A percentile compares a stretch with the other conserved stretches of the same genome.
Evolutionary conservation across 257 asterid species (phyloP).

Genomic region (Catharanthus roseus): DNA sequence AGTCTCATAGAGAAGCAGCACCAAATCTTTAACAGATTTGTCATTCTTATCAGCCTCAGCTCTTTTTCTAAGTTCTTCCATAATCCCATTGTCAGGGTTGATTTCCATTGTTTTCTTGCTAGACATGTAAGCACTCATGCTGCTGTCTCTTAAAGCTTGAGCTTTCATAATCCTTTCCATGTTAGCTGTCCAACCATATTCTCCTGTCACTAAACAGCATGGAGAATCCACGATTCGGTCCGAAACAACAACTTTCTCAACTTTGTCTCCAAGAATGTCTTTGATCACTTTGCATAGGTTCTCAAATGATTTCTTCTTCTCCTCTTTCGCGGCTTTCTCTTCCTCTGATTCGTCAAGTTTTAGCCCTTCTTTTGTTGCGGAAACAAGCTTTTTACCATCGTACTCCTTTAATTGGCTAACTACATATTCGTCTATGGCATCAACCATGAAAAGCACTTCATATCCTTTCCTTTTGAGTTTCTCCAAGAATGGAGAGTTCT

Average conservation of each 20-base stretch:
- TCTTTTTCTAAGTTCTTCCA: conserved; percentile 43
- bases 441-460: conserved; percentile 40
- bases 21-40: conserved; percentile 37
- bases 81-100: conserved; percentile 38
- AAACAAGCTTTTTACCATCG: conserved; percentile 36
- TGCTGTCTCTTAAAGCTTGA: conserved; percentile 34
- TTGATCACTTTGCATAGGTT: conserved; percentile 34
- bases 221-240: conserved; percentile 43
- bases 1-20: conserved; percentile 35
- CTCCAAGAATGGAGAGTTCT: conserved; percentile 39
- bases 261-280: conserved; percentile 32
- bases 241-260: conserved; percentile 33
- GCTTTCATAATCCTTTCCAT: conserved; percentile 48
- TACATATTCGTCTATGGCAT: conserved; percentile 41
- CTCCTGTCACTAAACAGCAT: conserved; percentile 35
- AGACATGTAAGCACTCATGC: conserved; percentile 38
- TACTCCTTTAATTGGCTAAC: conserved; percentile 37
- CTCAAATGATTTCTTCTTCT: conserved; percentile 36
- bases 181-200: conserved; percentile 37
- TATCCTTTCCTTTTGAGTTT: conserved; percentile 39
- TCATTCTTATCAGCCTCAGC: conserved; percentile 42
- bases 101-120: conserved; percentile 47
- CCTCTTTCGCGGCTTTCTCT: conserved; percentile 33
- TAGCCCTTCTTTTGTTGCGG: conserved; percentile 37
- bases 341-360: conserved; percentile 33